Evolutionary conservation across 1,139 yeast species (phyloP), one percentile per base, ranked within the genome.

Genomic region (Candida buenavistaensis): DNA sequence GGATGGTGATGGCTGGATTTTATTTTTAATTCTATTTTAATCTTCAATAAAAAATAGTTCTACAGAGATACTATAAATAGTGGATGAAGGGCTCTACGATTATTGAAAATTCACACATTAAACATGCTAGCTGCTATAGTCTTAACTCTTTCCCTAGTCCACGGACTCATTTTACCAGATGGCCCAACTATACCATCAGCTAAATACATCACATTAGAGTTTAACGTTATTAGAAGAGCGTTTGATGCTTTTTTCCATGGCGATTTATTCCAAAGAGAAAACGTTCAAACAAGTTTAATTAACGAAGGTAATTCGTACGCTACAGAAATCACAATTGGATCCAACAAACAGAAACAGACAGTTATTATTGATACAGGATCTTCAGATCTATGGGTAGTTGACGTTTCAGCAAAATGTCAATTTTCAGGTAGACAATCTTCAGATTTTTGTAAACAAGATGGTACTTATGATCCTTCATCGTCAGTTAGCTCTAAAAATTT

Each of bases 341-440:
- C 47, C 9, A 32, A 39, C 34, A 30, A 36, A 16, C 45, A 44
- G 32, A 17, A 23, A n/a, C 32, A 37, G 12, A 59, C 42, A 8
- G 40, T 39, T 32, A 11, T 39, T 17, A 32, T 39, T 14, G 43
- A 40, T 23, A 61, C 68, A 21, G 67, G 68, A 7, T 55, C 62
- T n/a, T 56, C 63, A 20, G 67, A 62, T 38, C 52, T 62, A 41
- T 62, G 67, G 67, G 54, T 62, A 23, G 45, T 52, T 45, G 41
- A 50, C 8, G 35, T 35, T 16, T 46, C 47, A 27, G 49, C 51
- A 28, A 19, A 11, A 6, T 56, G 62, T 33, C 29, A 36, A 32
- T 32, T 26, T 7, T 24, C 34, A 21, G 10, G 19, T 17, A 26
- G 33, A 5, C 27, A 32, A 22, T 9, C 20, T 14, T 13, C 19